A percentile compares a stretch with the other conserved stretches of the same genome.
phyloP scores from a whole-genome alignment of 1,139 yeast genomes.

The Hyphopichia fennica region DNA sequence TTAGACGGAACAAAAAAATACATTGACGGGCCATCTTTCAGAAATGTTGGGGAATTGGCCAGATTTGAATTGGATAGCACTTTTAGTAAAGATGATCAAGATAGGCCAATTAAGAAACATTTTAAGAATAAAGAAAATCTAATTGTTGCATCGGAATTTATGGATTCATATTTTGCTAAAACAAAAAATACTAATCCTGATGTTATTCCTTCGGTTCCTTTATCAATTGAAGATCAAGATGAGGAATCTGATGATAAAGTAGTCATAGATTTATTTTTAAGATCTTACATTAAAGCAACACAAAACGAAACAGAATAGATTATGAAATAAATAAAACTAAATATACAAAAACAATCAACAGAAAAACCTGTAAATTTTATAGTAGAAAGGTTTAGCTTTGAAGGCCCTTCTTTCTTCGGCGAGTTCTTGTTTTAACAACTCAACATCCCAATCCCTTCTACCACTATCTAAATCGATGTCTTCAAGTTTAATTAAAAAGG shows the following conservation, averaged over 20 bases:
- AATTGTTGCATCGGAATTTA: conserved; percentile 1
- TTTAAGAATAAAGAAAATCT: neutral
- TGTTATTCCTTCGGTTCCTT: neutral
- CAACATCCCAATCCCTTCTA: conserved; percentile 47
- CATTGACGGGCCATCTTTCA: neutral
- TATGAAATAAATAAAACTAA: neutral
- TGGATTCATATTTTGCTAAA: conserved; percentile 1
- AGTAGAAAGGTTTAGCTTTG: conserved; percentile 26
- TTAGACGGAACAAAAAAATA: conserved; percentile 2
- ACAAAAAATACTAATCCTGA: conserved; percentile 1
- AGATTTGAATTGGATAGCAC: conserved; percentile 2
- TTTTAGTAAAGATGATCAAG: neutral
- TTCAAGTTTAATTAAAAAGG: conserved; percentile 28
- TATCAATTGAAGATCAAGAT: conserved; percentile 1
- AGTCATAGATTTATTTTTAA: conserved; percentile 1
- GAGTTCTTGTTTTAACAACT: conserved; percentile 43
- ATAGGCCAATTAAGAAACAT: neutral
- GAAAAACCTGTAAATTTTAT: conserved; percentile 37
- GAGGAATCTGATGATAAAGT: conserved; percentile 3
- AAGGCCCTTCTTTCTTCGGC: conserved; percentile 40
- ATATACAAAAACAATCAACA: conserved; percentile 20
- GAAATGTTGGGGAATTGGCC: conserved; percentile 2
- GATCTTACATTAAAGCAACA: neutral
- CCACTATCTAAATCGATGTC: conserved; percentile 56
- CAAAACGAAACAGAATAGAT: neutral